phyloP scores from a whole-genome alignment of 352 stramenopile species.

The Hyaloperonospora brassicae region DNA sequence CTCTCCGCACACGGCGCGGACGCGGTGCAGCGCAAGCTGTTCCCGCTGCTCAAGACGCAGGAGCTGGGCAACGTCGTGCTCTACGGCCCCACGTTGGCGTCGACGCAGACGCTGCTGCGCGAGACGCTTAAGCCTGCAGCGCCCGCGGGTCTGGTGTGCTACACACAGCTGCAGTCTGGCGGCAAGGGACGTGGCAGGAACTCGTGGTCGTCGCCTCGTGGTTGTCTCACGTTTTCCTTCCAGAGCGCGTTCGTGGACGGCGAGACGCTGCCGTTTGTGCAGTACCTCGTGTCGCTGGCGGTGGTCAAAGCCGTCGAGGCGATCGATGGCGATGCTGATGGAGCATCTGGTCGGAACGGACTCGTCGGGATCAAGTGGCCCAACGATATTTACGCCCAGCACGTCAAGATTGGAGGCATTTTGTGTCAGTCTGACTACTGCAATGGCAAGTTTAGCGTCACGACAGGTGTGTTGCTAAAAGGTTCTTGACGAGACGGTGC shows the following conservation, averaged over 20 bases:
- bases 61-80: slow-evolving; percentile 64
- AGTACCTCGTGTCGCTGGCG: slow-evolving; percentile 86
- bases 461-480: slow-evolving; percentile 42
- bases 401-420: slow-evolving; percentile 86
- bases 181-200: slow-evolving; percentile 81
- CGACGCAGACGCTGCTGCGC: slow-evolving; percentile 81
- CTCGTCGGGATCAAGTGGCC: slow-evolving; percentile 87
- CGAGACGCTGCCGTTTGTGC: slow-evolving; percentile 77
- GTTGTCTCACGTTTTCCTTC: slow-evolving; percentile 89
- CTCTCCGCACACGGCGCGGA: slow-evolving; percentile 20
- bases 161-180: slow-evolving; percentile 67
- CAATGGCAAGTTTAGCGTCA: slow-evolving; percentile 74
- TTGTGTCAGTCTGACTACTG: slow-evolving; percentile 85
- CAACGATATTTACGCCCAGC: slow-evolving; percentile 88
- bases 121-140: slow-evolving; percentile 56
- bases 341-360: slow-evolving; percentile 9
- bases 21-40: slow-evolving; percentile 36
- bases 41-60: slow-evolving; percentile 53
- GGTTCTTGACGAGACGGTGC: background rate
- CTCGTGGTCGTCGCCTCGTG: slow-evolving; percentile 81
- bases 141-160: slow-evolving; percentile 66
- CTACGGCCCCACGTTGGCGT: slow-evolving; percentile 56
- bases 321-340: slow-evolving; percentile 23
- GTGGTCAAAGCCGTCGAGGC: slow-evolving; percentile 72
- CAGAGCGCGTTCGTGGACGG: slow-evolving; percentile 76